Conservation (phyloP, 345 rosid genomes). For the Brassica cretica region DNA sequence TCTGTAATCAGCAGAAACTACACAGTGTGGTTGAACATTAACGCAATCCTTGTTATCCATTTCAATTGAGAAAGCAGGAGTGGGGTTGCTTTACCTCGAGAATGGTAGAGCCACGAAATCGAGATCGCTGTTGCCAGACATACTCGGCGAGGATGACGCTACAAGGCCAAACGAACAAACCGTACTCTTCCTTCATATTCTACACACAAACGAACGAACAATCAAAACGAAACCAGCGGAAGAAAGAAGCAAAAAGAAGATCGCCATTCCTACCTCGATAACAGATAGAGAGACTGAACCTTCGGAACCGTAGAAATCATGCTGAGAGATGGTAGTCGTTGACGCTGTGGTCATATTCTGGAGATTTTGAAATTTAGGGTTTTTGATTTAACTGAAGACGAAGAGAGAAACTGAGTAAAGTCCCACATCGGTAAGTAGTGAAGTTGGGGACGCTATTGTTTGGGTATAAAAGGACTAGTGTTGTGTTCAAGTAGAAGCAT, state of each 20-base stretch:
- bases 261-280: conserved; percentile 55
- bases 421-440: background rate
- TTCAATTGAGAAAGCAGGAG: background rate
- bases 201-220: conserved; percentile 21
- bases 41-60: too few relatives aligned
- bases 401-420: background rate
- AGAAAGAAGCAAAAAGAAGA: background rate
- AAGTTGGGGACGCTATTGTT: background rate
- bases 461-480: background rate
- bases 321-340: conserved; percentile 55
- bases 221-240: background rate
- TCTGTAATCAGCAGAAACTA: too few relatives aligned
- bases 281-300: conserved; percentile 55
- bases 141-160: conserved; percentile 84
- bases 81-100: conserved; percentile 52
- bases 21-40: too few relatives aligned
- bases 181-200: conserved; percentile 91
- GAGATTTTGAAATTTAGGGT: background rate
- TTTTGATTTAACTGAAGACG: background rate
- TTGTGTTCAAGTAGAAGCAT: background rate
- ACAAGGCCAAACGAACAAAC: conserved; percentile 88
- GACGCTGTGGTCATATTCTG: conserved; percentile 28
- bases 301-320: conserved; percentile 45
- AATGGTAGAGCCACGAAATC: conserved; percentile 47
- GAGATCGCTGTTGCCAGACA: conserved; percentile 80